phyloP scores from a whole-genome alignment of 2,329 filamentous ascomycete species.

The Alternaria sp. region DNA sequence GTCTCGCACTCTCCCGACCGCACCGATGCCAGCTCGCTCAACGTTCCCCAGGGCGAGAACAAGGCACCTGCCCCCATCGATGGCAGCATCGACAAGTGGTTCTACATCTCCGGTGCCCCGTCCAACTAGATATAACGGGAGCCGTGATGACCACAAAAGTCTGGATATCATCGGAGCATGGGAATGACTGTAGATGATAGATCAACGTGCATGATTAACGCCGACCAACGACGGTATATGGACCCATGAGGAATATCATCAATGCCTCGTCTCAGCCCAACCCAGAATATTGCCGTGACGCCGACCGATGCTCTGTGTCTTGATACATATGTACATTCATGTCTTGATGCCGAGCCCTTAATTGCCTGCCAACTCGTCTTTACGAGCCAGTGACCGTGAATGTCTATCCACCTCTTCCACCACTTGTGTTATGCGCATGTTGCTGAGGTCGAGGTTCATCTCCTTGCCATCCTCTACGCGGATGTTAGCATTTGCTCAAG shows the following conservation, averaged over 20 bases:
- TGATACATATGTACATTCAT: conserved; percentile 3
- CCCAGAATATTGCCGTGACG: conserved; percentile 31
- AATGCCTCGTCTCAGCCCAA: conserved; percentile 2
- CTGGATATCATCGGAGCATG: background rate
- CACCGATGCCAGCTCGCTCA: conserved; percentile 71
- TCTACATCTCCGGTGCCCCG: conserved; percentile 96
- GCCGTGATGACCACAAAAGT: background rate
- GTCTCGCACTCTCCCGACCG: conserved; percentile 76
- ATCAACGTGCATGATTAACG: conserved; percentile 16
- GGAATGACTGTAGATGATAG: background rate
- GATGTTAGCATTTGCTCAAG: conserved; percentile 19
- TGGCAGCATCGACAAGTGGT: conserved; percentile 99
- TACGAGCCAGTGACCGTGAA: conserved; percentile 79
- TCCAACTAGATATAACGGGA: conserved; percentile 13
- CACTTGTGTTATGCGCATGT: conserved; percentile 83
- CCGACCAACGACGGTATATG: conserved; percentile 22
- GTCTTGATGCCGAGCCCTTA: conserved; percentile 16
- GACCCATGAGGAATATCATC: conserved; percentile 25
- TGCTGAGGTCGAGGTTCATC: conserved; percentile 79
- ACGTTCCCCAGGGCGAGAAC: conserved; percentile 80
- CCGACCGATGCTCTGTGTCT: conserved; percentile 28
- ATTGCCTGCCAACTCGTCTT: conserved; percentile 72
- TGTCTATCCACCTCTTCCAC: conserved; percentile 90
- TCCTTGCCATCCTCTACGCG: conserved; percentile 86
- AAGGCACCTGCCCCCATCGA: conserved; percentile 88